phyloP scores from a whole-genome alignment of 805 yeast species.

The Schizosaccharomyces osmophilus region DNA sequence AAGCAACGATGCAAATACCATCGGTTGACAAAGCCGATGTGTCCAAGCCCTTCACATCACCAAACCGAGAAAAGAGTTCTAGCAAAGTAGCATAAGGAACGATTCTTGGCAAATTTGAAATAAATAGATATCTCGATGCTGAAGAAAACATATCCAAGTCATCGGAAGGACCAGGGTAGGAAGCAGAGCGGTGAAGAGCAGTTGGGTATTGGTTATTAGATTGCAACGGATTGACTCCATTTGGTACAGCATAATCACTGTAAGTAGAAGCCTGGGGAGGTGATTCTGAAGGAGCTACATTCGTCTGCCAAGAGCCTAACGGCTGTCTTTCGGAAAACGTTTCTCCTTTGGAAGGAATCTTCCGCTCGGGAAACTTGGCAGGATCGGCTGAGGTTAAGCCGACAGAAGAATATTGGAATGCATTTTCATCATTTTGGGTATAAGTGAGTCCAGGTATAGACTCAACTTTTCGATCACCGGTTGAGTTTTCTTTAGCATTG shows the following conservation, averaged over 20 bases:
- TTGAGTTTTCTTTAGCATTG: not conserved
- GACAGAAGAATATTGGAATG: not conserved
- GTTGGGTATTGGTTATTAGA: not conserved
- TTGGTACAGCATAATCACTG: not conserved
- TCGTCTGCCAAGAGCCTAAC: not conserved
- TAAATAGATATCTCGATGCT: constrained; percentile 3
- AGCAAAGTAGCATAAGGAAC: constrained; percentile 5
- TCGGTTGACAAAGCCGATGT: constrained; percentile 1
- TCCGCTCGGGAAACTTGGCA: not conserved
- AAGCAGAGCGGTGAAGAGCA: not conserved
- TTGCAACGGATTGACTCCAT: not conserved
- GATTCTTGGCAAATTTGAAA: constrained; percentile 4
- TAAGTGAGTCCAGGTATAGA: no score
- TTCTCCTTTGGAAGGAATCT: not conserved
- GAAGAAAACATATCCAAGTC: not conserved
- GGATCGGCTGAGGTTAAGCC: not conserved
- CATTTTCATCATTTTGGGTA: not conserved
- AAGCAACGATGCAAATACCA: constrained; percentile 9
- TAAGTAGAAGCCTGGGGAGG: not conserved
- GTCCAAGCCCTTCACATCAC: not conserved
- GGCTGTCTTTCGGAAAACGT: not conserved
- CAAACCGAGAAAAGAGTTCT: constrained; percentile 4
- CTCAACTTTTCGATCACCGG: not conserved
- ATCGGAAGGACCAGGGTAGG: not conserved
- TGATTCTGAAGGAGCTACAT: not conserved